Evolutionary conservation across 139 green algal species (phyloP).

Genomic region (Deuterostichococcus epilithicus): DNA sequence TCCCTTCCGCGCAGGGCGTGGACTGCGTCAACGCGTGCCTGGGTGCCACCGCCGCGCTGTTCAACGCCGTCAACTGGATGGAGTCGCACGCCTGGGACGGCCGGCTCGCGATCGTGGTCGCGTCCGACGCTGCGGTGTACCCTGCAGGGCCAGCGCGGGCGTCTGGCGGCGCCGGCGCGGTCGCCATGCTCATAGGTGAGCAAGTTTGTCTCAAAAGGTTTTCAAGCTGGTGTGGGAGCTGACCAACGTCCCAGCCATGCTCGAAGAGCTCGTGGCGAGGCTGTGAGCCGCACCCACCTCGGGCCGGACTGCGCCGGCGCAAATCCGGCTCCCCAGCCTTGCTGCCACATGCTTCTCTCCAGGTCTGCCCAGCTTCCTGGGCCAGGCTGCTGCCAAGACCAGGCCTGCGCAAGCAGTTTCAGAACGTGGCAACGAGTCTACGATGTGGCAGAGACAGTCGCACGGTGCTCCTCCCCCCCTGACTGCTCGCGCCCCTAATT

Average conservation of each 20-base stretch:
- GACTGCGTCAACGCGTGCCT: conserved; percentile 85
- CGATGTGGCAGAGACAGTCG: too few relatives aligned
- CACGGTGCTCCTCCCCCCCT: not conserved
- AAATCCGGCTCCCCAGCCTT: too few relatives aligned
- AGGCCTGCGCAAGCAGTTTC: too few relatives aligned
- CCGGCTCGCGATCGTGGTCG: conserved; percentile 75
- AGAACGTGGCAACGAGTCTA: too few relatives aligned
- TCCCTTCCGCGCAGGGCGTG: conserved; percentile 46
- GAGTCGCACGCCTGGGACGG: conserved; percentile 70
- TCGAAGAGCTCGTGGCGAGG: too few relatives aligned
- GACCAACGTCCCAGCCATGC: too few relatives aligned
- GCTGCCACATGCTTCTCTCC: too few relatives aligned
- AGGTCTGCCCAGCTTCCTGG: too few relatives aligned
- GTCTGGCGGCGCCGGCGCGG: conserved; percentile 73
- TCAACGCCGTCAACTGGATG: conserved; percentile 72
- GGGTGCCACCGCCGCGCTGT: conserved; percentile 77
- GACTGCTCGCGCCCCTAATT: not conserved
- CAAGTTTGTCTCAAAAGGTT: not conserved
- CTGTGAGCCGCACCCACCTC: too few relatives aligned
- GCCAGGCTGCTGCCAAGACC: too few relatives aligned
- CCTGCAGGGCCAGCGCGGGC: conserved; percentile 41
- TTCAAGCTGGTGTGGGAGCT: too few relatives aligned
- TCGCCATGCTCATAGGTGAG: conserved; percentile 75
- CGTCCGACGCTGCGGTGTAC: conserved; percentile 73
- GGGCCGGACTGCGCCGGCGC: too few relatives aligned